Evolutionary conservation across 805 yeast genomes (phyloP).

Genomic region (Candida oleophila): DNA sequence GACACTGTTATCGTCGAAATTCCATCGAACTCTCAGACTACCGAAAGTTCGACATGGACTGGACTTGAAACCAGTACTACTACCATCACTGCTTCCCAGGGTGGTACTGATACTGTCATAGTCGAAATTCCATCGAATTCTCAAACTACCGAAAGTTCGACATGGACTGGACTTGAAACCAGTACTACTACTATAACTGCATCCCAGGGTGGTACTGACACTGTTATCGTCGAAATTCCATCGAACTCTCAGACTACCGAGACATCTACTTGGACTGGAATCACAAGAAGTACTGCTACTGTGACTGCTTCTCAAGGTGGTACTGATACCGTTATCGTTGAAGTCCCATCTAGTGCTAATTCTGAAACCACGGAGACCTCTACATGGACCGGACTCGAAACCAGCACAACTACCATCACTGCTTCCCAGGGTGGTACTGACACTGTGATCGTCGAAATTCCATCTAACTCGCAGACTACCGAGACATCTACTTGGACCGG

Average conservation of each 20-base stretch:
- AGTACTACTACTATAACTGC: constrained; percentile 5
- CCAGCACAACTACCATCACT: constrained; percentile 7
- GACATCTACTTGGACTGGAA: constrained; percentile 11
- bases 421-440: constrained; percentile 8
- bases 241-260: not conserved
- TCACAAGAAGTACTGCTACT: constrained; percentile 7
- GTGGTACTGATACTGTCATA: constrained; percentile 9
- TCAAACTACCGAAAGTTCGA: not conserved
- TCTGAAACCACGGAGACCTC: not conserved
- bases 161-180: constrained; percentile 11
- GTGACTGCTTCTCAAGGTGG: constrained; percentile 6
- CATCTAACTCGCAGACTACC: constrained; percentile 6
- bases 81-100: constrained; percentile 6
- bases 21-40: constrained; percentile 6
- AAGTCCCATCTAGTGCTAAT: constrained; percentile 8
- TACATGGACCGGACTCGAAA: constrained; percentile 10
- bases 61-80: constrained; percentile 8
- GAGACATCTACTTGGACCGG: constrained; percentile 7
- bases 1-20: constrained; percentile 11
- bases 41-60: constrained; percentile 10
- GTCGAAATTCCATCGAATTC: constrained; percentile 10
- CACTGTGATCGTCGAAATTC: constrained; percentile 11
- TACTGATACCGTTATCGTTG: constrained; percentile 8
- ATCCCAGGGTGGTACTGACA: constrained; percentile 8
- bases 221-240: constrained; percentile 14